Conservation (phyloP, 345 rosid genomes). For the Brassica napus region DNA sequence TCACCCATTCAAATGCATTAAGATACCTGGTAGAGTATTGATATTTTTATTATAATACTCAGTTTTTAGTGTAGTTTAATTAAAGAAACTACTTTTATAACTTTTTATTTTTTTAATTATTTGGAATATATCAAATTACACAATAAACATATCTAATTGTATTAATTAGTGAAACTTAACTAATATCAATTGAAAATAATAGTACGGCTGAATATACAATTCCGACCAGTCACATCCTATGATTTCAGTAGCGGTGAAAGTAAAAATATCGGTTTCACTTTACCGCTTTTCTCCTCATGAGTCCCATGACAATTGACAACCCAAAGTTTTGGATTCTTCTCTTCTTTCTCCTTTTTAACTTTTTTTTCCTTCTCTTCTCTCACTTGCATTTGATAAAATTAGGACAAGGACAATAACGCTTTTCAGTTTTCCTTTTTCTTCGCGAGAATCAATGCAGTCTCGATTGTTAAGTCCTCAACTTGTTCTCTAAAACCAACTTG, state of each 20-base stretch:
- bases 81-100: neutral
- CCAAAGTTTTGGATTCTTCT: slow-evolving; percentile 10
- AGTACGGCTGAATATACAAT: neutral
- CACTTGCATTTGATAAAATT: slow-evolving; percentile 14
- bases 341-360: neutral
- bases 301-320: slow-evolving; percentile 11
- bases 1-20: neutral
- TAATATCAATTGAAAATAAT: neutral
- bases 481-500: neutral
- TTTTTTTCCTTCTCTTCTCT: neutral
- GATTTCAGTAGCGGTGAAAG: slow-evolving; percentile 9
- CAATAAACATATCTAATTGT: neutral
- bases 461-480: neutral
- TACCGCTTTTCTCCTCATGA: slow-evolving; percentile 8
- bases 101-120: no score
- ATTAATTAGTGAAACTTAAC: neutral
- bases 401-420: slow-evolving; percentile 1
- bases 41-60: neutral
- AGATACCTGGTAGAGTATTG: neutral
- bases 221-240: neutral
- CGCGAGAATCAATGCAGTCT: slow-evolving; percentile 18
- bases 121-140: neutral
- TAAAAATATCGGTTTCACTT: neutral
- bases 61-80: neutral
- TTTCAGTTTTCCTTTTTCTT: neutral